Conservation (phyloP, 129 eudicot genomes). For the Gnaphalium uliginosum region DNA sequence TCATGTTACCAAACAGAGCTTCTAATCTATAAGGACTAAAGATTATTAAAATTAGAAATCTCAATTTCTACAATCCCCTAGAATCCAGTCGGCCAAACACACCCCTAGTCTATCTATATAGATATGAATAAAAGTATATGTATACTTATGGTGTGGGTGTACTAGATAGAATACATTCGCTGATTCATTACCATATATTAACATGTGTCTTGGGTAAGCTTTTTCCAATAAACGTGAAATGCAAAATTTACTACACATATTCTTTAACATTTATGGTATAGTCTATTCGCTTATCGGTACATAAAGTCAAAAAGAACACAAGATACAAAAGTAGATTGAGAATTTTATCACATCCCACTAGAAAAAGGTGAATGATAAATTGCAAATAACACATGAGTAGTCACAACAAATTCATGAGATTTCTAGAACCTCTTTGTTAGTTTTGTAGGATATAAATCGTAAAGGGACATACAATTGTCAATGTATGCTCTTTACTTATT, state of each 20-base stretch:
- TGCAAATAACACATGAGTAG: neutral
- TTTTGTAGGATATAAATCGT: neutral
- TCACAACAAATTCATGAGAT: neutral
- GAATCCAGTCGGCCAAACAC: too few species aligned
- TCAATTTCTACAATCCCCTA: too few species aligned
- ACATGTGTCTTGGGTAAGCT: neutral
- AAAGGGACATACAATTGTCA: neutral
- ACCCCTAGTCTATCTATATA: too few species aligned
- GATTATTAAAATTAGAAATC: too few species aligned
- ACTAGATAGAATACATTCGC: too few species aligned
- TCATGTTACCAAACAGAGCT: too few species aligned
- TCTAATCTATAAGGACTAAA: too few species aligned
- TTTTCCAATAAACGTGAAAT: neutral
- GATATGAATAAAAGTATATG: too few species aligned
- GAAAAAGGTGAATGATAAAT: neutral
- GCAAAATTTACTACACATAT: neutral
- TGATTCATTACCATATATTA: too few species aligned
- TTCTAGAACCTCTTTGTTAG: neutral
- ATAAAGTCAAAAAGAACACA: neutral
- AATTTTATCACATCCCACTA: neutral
- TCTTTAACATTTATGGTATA: neutral
- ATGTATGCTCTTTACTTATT: too few species aligned
- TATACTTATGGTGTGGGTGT: too few species aligned
- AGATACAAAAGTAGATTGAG: neutral
- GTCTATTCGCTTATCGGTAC: neutral